Evolutionary conservation across 2,329 filamentous ascomycete species (phyloP).

Genomic region (Talaromyces sp.): DNA sequence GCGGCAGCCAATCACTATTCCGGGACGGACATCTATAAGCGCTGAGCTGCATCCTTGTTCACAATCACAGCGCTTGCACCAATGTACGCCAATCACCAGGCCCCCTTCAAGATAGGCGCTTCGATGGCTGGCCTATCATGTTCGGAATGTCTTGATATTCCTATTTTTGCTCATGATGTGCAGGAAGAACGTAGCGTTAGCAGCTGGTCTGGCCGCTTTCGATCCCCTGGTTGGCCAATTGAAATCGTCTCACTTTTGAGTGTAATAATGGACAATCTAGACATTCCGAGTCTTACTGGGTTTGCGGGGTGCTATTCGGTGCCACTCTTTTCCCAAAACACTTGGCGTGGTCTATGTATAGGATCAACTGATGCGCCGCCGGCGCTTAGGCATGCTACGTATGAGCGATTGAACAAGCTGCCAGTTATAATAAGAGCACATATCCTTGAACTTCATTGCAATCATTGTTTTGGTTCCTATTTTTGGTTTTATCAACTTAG

Average conservation of each 20-base stretch:
- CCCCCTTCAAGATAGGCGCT: background rate
- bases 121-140: background rate
- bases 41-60: background rate
- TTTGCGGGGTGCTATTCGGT: background rate
- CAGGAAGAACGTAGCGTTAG: background rate
- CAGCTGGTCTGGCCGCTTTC: background rate
- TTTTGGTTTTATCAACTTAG: background rate
- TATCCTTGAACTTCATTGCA: background rate
- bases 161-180: background rate
- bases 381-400: background rate
- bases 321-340: background rate
- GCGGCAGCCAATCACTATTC: background rate
- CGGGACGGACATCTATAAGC: background rate
- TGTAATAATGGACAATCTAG: background rate
- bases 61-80: background rate
- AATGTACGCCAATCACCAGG: background rate
- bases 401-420: background rate
- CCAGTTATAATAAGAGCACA: constrained; percentile 9
- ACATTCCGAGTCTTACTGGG: background rate
- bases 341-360: background rate
- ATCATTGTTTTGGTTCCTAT: background rate
- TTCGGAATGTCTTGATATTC: background rate
- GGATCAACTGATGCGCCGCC: background rate
- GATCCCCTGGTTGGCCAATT: background rate
- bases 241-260: background rate